These are phyloP conservation scores for Vitis vinifera DNA, from an alignment of 164 flowering plant genomes.

Conservation along the genomic window ASM3070453v1 NC_081821.1:10795001-10795500, in stretches of 20 bases:
- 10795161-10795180: neutral
- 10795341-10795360: neutral
- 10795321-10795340: neutral
- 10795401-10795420: conserved; percentile 36
- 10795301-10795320: neutral
- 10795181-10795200: neutral
- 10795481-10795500: conserved; percentile 87
- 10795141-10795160: neutral
- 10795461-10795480: conserved; percentile 64
- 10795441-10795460: conserved; percentile 31
- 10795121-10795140: no score
- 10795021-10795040: neutral
- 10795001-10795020: neutral
- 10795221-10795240: neutral
- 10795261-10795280: neutral
- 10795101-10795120: no score
- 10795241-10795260: neutral
- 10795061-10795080: no score
- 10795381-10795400: conserved; percentile 1
- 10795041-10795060: no score
- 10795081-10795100: no score
- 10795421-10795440: conserved; percentile 39
- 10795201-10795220: neutral
- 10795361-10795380: neutral
- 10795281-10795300: neutral